A percentile compares a stretch with the other conserved stretches of the same genome.
phyloP scores from a whole-genome alignment of 805 yeast genomes.

The Starmerella cellae region DNA sequence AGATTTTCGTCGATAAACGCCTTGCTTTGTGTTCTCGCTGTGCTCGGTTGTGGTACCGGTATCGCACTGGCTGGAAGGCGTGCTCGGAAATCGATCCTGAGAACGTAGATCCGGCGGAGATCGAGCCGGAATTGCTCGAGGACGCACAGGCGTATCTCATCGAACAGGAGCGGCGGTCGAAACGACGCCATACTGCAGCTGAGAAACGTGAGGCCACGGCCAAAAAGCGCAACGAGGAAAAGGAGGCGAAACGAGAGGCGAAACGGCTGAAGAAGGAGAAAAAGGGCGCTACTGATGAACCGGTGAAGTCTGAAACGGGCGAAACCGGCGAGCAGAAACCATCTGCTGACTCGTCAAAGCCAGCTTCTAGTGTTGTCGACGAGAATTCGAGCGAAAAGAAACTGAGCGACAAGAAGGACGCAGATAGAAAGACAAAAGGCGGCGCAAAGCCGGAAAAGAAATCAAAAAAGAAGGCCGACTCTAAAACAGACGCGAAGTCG shows the following conservation, averaged over 20 bases:
- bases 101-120: constrained; percentile 3
- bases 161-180: constrained; percentile 22
- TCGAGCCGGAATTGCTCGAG: constrained; percentile 48
- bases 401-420: background rate
- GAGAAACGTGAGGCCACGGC: constrained; percentile 15
- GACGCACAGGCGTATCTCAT: constrained; percentile 33
- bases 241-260: constrained; percentile 14
- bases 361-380: background rate
- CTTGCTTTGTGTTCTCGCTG: constrained; percentile 72
- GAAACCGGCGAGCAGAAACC: background rate
- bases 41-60: constrained; percentile 82
- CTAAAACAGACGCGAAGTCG: background rate
- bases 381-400: background rate
- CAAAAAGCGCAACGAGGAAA: constrained; percentile 6
- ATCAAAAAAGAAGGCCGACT: background rate
- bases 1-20: constrained; percentile 29
- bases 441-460: background rate
- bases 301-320: background rate
- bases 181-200: constrained; percentile 9
- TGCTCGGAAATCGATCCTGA: constrained; percentile 48
- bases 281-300: background rate
- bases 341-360: background rate
- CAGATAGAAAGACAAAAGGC: background rate
- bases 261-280: constrained; percentile 8
- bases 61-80: constrained; percentile 75